Evolutionary conservation across 2,329 filamentous ascomycete genomes (phyloP), one percentile per base, ranked within the genome.

Genomic region (Cytospora mali): DNA sequence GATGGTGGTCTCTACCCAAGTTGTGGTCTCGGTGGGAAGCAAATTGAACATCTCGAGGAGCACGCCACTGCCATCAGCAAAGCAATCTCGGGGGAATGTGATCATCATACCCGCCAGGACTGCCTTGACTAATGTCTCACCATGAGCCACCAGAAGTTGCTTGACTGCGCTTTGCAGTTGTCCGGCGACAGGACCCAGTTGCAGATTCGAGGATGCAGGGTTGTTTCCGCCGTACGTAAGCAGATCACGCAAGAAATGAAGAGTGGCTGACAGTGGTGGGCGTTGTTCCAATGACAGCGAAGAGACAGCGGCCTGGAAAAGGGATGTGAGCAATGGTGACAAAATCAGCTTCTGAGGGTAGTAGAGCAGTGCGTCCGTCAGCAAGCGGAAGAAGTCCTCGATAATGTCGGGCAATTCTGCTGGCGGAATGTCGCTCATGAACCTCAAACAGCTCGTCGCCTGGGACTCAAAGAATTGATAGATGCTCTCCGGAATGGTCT

Each of bases 91-190:
- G 0, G 95, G 96, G 78, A 99, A 99, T 0, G 90, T 96, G 74
- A 97, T 97, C 94, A 99, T 98, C 93, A 99, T 96, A 64, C 95
- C 95, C 1, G 93, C 95, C 79, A 99, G 83, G 62, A 96, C 88
- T 67, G 93, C 90, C 76, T 97, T 94, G 9, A 95, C 88, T 29
- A 99, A 81, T 61, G 87, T 79, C 71, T 92, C 88, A 42, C 95
- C 93, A 67, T 93, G 87, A 1, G 81, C 78, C 2, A 82, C 67
- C 27, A 96, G 79, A 58, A 97, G 83, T 64, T 85, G 83, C 74
- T 89, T 91, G 63, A 98, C 89, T 9, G 88, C 84, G 35, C 82
- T 81, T 68, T 87, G 89, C 27, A 97, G 84, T 68, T 93, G 88
- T 4, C 85, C 80, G 0, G 89, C 84, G 56, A 89, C 87, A 58